Evolutionary conservation across 2,329 filamentous ascomycete species (phyloP).

Genomic region (Coniella lustricola): DNA sequence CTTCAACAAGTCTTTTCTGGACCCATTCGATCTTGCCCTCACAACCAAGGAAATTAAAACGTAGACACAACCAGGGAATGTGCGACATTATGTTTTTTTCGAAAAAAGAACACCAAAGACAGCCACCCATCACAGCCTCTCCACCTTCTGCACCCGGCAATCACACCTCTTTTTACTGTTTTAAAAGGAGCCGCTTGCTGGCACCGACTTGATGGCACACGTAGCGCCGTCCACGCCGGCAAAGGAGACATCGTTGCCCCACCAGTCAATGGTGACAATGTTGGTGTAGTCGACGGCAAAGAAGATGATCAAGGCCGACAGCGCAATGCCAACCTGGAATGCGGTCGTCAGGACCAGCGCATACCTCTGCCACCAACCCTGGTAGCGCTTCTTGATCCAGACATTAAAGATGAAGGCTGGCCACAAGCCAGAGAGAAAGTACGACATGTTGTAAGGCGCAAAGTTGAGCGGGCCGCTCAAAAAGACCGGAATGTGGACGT

Average conservation of each 20-base stretch:
- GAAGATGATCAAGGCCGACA: conserved; percentile 46
- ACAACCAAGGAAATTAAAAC: too few species aligned
- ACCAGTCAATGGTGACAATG: conserved; percentile 38
- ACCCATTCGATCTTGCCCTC: too few species aligned
- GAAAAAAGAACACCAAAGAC: too few species aligned
- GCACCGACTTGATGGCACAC: background rate
- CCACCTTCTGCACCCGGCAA: too few species aligned
- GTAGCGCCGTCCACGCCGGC: background rate
- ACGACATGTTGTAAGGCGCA: conserved; percentile 44
- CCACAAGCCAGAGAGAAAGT: conserved; percentile 32
- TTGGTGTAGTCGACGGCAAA: conserved; percentile 40
- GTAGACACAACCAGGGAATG: too few species aligned
- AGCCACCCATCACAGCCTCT: too few species aligned
- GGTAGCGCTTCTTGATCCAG: conserved; percentile 36
- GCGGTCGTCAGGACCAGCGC: conserved; percentile 47
- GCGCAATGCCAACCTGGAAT: conserved; percentile 42
- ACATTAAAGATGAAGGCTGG: conserved; percentile 42
- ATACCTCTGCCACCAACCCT: conserved; percentile 46
- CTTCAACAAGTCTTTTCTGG: too few species aligned
- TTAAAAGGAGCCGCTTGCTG: background rate
- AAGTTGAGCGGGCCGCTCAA: conserved; percentile 40
- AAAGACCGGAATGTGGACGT: conserved; percentile 42
- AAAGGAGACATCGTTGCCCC: conserved; percentile 34
- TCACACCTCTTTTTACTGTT: background rate
- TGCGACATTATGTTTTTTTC: too few species aligned